Conservation (phyloP, 768 basidiomycete species). For the Tylopilus subfusipes region DNA sequence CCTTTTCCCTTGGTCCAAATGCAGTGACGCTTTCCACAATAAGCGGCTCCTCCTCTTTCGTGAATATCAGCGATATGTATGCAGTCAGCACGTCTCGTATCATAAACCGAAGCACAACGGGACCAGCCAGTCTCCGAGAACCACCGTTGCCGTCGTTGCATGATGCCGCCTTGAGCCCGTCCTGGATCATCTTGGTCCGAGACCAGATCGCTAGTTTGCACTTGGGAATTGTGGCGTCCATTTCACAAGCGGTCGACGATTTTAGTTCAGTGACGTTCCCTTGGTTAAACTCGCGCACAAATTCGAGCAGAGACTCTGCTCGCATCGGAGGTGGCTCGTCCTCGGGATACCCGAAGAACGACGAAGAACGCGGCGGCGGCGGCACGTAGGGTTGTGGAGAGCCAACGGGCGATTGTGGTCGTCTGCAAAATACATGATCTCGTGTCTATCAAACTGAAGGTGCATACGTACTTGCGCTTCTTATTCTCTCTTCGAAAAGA, state of each 20-base stretch:
- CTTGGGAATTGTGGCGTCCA: constrained; percentile 1
- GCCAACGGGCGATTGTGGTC: constrained; percentile 49
- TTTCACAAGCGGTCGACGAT: not conserved
- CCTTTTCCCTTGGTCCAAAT: constrained; percentile 73
- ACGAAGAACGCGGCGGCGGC: constrained; percentile 34
- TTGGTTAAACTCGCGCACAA: constrained; percentile 57
- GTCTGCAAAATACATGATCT: constrained; percentile 31
- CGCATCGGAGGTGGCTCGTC: constrained; percentile 38
- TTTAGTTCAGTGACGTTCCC: constrained; percentile 15
- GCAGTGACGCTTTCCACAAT: constrained; percentile 61
- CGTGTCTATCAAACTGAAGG: not conserved
- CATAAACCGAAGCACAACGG: constrained; percentile 51
- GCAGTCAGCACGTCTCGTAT: constrained; percentile 65
- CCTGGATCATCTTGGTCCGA: constrained; percentile 20
- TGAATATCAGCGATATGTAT: constrained; percentile 52
- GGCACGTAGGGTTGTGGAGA: constrained; percentile 59
- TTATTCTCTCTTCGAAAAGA: constrained; percentile 46
- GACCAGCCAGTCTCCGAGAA: constrained; percentile 19
- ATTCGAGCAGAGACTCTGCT: constrained; percentile 46
- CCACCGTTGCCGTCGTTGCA: not conserved
- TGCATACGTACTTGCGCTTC: constrained; percentile 51
- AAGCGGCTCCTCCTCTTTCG: constrained; percentile 34
- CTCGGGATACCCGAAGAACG: constrained; percentile 43
- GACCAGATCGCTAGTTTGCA: constrained; percentile 57
- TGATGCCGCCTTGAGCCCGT: constrained; percentile 5